Conservation (phyloP, 1,284 basidiomycete species). For the Ganoderma sp. region DNA sequence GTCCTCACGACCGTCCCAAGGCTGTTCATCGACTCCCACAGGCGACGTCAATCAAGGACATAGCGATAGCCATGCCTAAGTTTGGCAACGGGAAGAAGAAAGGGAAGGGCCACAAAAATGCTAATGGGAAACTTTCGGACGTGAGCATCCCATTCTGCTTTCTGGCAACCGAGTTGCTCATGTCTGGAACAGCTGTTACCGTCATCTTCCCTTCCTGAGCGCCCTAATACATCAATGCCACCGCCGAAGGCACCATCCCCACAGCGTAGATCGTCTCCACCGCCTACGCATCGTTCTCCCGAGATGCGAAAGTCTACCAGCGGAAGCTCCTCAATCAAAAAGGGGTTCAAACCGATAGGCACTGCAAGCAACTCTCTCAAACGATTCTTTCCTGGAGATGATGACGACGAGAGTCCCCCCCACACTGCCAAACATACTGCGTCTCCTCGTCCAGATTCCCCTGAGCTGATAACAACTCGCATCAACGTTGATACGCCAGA, state of each 20-base stretch:
- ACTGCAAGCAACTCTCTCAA: conserved; percentile 63
- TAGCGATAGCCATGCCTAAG: conserved; percentile 41
- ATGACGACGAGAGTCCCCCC: conserved; percentile 56
- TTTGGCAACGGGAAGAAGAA: conserved; percentile 32
- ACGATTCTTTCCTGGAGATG: conserved; percentile 75
- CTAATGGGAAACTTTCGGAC: conserved; percentile 32
- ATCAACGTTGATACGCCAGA: conserved; percentile 26
- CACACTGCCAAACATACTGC: conserved; percentile 19
- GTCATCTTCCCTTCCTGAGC: conserved; percentile 25
- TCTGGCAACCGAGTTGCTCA: neutral
- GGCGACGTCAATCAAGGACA: conserved; percentile 50
- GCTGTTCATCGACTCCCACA: conserved; percentile 69
- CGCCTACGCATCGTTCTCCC: conserved; percentile 20
- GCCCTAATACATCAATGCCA: conserved; percentile 27
- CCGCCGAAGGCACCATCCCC: conserved; percentile 26
- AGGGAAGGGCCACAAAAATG: conserved; percentile 27
- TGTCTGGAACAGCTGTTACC: conserved; percentile 19
- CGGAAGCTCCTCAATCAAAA: conserved; percentile 40
- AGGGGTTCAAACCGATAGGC: conserved; percentile 70
- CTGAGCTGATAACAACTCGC: conserved; percentile 26
- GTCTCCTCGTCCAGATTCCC: conserved; percentile 22
- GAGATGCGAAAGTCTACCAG: conserved; percentile 9
- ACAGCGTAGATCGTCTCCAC: conserved; percentile 18
- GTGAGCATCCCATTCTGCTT: conserved; percentile 16
- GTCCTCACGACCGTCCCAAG: conserved; percentile 53